A percentile compares a stretch with the other conserved stretches of the same genome.
Conservation (phyloP, 768 basidiomycete genomes). For the Sporobolomyces phaffii region DNA sequence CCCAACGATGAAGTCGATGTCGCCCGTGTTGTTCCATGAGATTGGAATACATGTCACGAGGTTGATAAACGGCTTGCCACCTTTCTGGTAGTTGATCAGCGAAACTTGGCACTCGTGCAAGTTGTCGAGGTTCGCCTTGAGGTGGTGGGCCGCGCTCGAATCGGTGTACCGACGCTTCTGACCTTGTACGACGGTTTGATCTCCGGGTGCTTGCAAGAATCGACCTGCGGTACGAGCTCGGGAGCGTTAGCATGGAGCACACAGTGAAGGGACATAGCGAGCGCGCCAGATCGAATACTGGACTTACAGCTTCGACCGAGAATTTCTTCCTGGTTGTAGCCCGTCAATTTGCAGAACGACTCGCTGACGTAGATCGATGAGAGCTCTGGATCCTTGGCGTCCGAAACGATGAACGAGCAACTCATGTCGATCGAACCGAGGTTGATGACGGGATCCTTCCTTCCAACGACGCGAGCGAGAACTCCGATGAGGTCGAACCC, state of each 20-base stretch:
- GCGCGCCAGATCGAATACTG: no score
- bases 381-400: conserved; percentile 69
- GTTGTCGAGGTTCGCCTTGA: conserved; percentile 61
- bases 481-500: conserved; percentile 86
- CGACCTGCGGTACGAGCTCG: conserved; percentile 46
- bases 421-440: conserved; percentile 89
- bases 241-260: neutral
- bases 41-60: conserved; percentile 80
- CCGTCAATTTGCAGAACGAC: conserved; percentile 59
- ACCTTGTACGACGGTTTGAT: conserved; percentile 52
- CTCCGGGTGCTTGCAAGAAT: conserved; percentile 75
- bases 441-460: conserved; percentile 65
- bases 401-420: conserved; percentile 86
- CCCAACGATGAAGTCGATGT: conserved; percentile 80
- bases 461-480: conserved; percentile 66
- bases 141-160: conserved; percentile 57
- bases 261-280: neutral
- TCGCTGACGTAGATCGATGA: conserved; percentile 90
- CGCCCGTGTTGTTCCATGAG: conserved; percentile 61
- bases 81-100: conserved; percentile 81
- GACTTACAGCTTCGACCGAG: conserved; percentile 72
- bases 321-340: conserved; percentile 56
- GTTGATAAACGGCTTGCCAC: conserved; percentile 80
- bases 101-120: conserved; percentile 83
- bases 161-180: conserved; percentile 58